Conservation (phyloP, 345 rosid genomes). For the Dipteronia dyeriana region DNA sequence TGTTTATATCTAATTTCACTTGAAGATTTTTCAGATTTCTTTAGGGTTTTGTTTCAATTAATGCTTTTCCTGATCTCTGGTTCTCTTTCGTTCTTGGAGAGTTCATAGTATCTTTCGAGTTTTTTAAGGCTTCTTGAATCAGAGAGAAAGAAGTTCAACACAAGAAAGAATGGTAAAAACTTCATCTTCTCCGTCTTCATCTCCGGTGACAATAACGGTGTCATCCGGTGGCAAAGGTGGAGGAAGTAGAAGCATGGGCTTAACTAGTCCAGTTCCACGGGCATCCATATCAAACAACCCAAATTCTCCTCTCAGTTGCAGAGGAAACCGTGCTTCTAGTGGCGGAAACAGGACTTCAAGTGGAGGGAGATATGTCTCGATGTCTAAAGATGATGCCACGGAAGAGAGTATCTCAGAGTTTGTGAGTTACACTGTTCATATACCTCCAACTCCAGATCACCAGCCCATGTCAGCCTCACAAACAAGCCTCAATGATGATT, state of each 20-base stretch:
- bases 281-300: slow-evolving; percentile 57
- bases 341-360: slow-evolving; percentile 45
- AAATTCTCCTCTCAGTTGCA: slow-evolving; percentile 56
- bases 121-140: background rate
- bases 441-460: slow-evolving; percentile 81
- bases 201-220: slow-evolving; percentile 76
- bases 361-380: slow-evolving; percentile 57
- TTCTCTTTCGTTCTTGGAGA: slow-evolving; percentile 4
- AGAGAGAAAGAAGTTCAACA: background rate
- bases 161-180: slow-evolving; percentile 49
- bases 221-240: slow-evolving; percentile 64
- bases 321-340: slow-evolving; percentile 46
- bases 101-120: background rate
- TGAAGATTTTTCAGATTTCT: slow-evolving; percentile 1
- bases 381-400: slow-evolving; percentile 45
- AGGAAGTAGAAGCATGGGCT: slow-evolving; percentile 66
- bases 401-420: slow-evolving; percentile 51
- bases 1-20: background rate
- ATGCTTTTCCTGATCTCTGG: background rate
- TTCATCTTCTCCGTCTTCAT: slow-evolving; percentile 50
- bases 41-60: background rate
- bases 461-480: slow-evolving; percentile 55
- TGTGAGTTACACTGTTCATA: slow-evolving; percentile 71
- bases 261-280: slow-evolving; percentile 71
- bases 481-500: slow-evolving; percentile 44